Base-by-base conservation (phyloP, 1,139 yeast genomes). In the Lodderomyces parapsilosis region DNA sequence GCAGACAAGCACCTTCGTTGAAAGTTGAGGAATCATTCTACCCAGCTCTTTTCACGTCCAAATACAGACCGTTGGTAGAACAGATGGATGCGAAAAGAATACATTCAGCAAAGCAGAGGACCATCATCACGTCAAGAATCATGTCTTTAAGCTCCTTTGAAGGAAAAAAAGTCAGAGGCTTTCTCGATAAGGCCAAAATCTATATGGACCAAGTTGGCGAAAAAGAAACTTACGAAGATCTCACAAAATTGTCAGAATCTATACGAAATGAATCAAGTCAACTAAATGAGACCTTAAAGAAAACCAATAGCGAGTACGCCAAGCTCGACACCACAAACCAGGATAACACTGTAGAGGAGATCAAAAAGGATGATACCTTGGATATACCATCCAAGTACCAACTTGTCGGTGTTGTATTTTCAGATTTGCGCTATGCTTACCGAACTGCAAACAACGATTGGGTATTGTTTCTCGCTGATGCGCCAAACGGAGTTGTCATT, bases 121-220 rank as follows among this genome's bases (percentile, higher is more conserved):
- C 53, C 13, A 44, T 52, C 34, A 36, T 55, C 10, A 52, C 65
- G 27, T 51, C 53, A 25, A 49, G 53, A 38, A 54, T 68, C 23
- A 62, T 68, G 63, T 50, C 54, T 6, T 51, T 60, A 42, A 66
- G 56, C 42, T 62, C 70, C 9, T 68, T 67, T 47, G 73, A 66
- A 48, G 75, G 75, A 1, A 68, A 68, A 48, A 58, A 57, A 23
- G 56, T 69, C 23, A 58, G 56, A 30, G 50, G 52, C 5, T 49
- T 69, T 13, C 49, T 69, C 25, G 53, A 54, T 18, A 53, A 52
- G 7, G 48, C 66, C 2, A 53, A 58, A 4, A 40, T 40, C 11
- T 55, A 59, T 43, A 49, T 65, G 23, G 48, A 41, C 27, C 41
- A 40, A 10, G 39, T 40, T 6, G 41, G 36, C 5, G 59, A 53